Evolutionary conservation across 2,329 filamentous ascomycete species (phyloP).

Genomic region (Arthrobotrys megalospora): DNA sequence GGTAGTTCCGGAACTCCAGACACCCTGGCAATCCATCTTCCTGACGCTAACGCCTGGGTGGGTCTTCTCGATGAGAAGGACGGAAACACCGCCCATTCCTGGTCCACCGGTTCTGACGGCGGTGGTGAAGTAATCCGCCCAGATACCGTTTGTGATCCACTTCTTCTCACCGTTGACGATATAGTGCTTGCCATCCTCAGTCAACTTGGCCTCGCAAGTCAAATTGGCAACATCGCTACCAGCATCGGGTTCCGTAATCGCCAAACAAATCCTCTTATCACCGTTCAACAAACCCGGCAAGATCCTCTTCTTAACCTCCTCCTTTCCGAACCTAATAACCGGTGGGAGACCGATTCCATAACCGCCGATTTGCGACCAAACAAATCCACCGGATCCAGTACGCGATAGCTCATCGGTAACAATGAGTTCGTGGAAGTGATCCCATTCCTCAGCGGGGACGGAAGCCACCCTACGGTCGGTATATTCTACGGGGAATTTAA

Average conservation of each 20-base stretch:
- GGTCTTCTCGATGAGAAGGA: constrained; percentile 91
- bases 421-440: constrained; percentile 97
- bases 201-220: constrained; percentile 94
- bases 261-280: constrained; percentile 96
- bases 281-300: constrained; percentile 88
- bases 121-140: constrained; percentile 97
- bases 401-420: constrained; percentile 95
- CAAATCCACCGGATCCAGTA: constrained; percentile 88
- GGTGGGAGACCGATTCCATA: constrained; percentile 95
- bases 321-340: constrained; percentile 90
- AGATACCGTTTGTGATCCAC: constrained; percentile 99
- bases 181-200: constrained; percentile 96
- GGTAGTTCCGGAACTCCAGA: constrained; percentile 94
- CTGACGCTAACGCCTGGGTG: constrained; percentile 89
- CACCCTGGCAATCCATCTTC: constrained; percentile 98
- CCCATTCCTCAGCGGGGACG: constrained; percentile 91
- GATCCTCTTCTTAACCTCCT: constrained; percentile 86
- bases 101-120: constrained; percentile 89
- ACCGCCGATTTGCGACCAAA: constrained; percentile 98
- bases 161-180: constrained; percentile 99
- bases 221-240: constrained; percentile 96
- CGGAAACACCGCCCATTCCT: constrained; percentile 92
- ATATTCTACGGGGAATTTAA: constrained; percentile 84
- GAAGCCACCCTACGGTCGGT: constrained; percentile 80
- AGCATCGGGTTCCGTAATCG: constrained; percentile 96